Evolutionary conservation across 768 basidiomycete genomes (phyloP).

Genomic region (Mycena capillaripes): DNA sequence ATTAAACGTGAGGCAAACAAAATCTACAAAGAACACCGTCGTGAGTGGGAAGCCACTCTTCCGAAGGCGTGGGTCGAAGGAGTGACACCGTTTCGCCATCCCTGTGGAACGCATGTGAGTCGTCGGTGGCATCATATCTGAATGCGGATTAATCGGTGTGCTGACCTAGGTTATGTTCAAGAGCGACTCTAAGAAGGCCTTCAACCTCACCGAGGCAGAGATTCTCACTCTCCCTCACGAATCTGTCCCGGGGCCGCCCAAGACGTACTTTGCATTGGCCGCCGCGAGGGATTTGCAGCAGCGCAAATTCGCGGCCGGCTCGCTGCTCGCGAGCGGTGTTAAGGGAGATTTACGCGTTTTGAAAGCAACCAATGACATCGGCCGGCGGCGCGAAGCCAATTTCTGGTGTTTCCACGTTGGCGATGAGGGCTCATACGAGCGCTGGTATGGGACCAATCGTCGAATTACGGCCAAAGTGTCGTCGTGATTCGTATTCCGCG

Average conservation of each 20-base stretch:
- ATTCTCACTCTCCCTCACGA: conserved; percentile 25
- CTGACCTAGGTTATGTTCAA: conserved; percentile 19
- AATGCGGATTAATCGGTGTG: neutral
- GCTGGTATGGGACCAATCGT: neutral
- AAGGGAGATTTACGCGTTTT: neutral
- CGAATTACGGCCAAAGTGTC: too few species aligned
- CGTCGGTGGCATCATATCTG: neutral
- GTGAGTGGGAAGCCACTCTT: conserved; percentile 3
- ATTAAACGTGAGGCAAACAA: conserved; percentile 6
- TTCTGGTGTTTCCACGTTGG: neutral
- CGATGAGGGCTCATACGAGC: neutral
- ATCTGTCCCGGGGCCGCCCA: neutral
- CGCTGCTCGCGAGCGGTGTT: neutral
- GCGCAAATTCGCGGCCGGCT: conserved; percentile 21
- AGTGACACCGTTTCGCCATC: neutral
- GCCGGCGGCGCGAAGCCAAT: conserved; percentile 1
- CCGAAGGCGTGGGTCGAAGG: neutral
- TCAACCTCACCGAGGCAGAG: conserved; percentile 20
- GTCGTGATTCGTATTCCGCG: too few species aligned
- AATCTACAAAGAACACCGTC: neutral
- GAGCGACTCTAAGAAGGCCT: conserved; percentile 25
- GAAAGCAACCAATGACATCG: neutral
- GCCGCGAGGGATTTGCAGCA: conserved; percentile 12
- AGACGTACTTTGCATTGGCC: conserved; percentile 17
- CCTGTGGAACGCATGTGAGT: neutral